Conservation (phyloP, 495 filamentous ascomycete genomes). For the Zalerion maritima region DNA sequence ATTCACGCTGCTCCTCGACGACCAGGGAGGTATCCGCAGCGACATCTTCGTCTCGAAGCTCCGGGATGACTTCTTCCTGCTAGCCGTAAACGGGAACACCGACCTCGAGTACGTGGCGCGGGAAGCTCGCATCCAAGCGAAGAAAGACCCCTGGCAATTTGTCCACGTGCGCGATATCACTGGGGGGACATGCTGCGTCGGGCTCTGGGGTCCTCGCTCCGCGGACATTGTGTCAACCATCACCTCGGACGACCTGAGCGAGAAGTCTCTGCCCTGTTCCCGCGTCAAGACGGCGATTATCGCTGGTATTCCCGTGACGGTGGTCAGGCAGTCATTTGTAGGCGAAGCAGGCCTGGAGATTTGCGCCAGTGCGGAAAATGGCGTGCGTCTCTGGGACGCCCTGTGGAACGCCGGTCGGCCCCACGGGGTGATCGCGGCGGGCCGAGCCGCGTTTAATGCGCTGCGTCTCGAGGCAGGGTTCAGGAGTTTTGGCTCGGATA, state of each 20-base stretch:
- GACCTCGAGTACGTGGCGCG: conserved; percentile 30
- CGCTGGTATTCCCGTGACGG: conserved; percentile 26
- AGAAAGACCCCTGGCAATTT: conserved; percentile 11
- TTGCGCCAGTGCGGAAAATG: conserved; percentile 31
- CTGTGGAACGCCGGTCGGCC: conserved; percentile 28
- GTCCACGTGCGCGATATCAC: conserved; percentile 34
- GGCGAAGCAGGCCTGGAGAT: conserved; percentile 39
- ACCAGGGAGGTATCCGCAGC: conserved; percentile 24
- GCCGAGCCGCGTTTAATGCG: conserved; percentile 32
- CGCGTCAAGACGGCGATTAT: conserved; percentile 20
- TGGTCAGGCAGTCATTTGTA: conserved; percentile 30
- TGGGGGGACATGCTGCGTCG: conserved; percentile 33
- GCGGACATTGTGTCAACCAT: conserved; percentile 19
- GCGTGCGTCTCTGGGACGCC: conserved; percentile 30
- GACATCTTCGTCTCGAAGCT: conserved; percentile 29
- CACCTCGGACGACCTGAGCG: conserved; percentile 25
- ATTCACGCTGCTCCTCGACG: conserved; percentile 30
- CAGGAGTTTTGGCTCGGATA: conserved; percentile 27
- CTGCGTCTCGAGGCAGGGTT: conserved; percentile 34
- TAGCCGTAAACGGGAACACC: conserved; percentile 28
- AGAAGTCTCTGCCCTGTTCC: conserved; percentile 25
- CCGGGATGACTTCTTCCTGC: conserved; percentile 24
- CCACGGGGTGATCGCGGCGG: conserved; percentile 32
- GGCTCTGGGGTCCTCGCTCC: conserved; percentile 35
- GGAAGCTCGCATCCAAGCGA: conserved; percentile 23